phyloP scores from a whole-genome alignment of 108 stramenopile species.

The Pseudonitzschia delicatissima region DNA sequence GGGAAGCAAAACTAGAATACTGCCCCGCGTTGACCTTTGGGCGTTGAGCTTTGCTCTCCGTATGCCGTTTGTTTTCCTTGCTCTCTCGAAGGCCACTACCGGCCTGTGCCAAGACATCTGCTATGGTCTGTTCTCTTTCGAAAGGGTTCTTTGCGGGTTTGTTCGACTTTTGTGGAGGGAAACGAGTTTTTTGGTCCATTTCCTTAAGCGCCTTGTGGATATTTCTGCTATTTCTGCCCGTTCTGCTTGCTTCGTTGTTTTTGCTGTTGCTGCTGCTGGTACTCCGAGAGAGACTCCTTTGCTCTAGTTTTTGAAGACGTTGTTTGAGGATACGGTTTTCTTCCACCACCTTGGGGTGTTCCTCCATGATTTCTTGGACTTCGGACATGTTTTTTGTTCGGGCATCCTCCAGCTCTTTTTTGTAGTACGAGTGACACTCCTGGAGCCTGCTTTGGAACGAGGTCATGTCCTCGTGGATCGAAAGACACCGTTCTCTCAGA shows the following conservation, averaged over 20 bases:
- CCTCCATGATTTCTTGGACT: neutral
- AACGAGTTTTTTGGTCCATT: neutral
- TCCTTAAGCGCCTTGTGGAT: slow-evolving; percentile 2
- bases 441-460: neutral
- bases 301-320: neutral
- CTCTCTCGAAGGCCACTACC: too few relatives aligned
- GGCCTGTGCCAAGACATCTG: too few relatives aligned
- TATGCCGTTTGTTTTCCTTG: too few relatives aligned
- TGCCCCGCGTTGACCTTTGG: neutral
- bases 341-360: slow-evolving; percentile 11
- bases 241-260: neutral
- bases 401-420: slow-evolving; percentile 1
- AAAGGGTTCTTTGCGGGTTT: too few relatives aligned
- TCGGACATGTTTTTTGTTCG: slow-evolving; percentile 3
- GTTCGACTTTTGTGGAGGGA: neutral
- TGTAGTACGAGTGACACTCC: neutral
- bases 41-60: too few relatives aligned
- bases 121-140: too few relatives aligned
- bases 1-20: slow-evolving; percentile 11
- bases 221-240: too few relatives aligned
- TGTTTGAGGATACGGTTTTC: slow-evolving; percentile 6
- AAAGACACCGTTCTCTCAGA: neutral
- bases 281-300: neutral
- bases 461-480: too few relatives aligned
- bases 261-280: neutral